phyloP scores from a whole-genome alignment of 148 eudicot genomes.

The Beta vulgaris region DNA sequence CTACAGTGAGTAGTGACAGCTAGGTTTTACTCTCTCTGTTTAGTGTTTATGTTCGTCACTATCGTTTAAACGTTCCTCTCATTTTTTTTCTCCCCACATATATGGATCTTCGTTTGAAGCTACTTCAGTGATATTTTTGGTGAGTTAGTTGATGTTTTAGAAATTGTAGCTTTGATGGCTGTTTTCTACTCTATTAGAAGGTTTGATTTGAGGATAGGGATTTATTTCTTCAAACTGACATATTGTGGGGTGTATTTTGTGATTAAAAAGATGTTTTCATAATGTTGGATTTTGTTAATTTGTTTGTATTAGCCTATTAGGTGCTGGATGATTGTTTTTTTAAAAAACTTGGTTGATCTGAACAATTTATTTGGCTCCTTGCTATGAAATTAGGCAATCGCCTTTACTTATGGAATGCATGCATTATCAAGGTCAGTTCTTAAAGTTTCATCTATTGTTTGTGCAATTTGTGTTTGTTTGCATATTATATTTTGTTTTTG shows the following conservation, averaged over 20 bases:
- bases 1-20: too few relatives aligned
- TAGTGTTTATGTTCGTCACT: too few relatives aligned
- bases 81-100: too few relatives aligned
- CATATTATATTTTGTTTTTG: not conserved
- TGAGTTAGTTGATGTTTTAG: not conserved
- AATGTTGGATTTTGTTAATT: not conserved
- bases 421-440: conserved; percentile 77
- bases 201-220: not conserved
- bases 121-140: not conserved
- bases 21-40: too few relatives aligned
- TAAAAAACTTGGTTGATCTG: conserved; percentile 82
- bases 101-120: too few relatives aligned
- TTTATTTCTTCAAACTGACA: not conserved
- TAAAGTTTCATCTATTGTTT: not conserved
- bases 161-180: not conserved
- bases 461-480: not conserved
- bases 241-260: conserved; percentile 10
- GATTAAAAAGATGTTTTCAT: not conserved
- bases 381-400: conserved; percentile 83
- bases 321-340: conserved; percentile 94
- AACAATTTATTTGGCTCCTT: conserved; percentile 69
- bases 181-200: not conserved
- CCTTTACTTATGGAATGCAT: conserved; percentile 93
- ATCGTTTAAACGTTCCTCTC: too few relatives aligned
- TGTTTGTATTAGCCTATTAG: conserved; percentile 59